Base-by-base conservation (phyloP, 1,139 yeast species). In the Yamadazyma kanchanaburiensis region DNA sequence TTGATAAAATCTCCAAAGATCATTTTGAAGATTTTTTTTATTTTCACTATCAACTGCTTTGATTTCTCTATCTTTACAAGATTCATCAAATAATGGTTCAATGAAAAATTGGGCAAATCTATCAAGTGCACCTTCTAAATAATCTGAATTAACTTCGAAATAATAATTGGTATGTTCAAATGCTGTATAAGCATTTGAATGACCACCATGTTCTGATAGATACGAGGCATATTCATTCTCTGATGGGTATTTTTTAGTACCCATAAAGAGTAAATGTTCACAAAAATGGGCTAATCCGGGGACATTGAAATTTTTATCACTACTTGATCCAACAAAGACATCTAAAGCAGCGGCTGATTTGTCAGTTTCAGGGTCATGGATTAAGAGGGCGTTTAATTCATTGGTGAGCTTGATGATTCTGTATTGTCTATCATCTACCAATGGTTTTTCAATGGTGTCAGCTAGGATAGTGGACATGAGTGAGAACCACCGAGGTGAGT, bases 251-350 rank as follows among this genome's bases (percentile, higher is more conserved):
- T 88, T 89, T 44, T 75, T 69, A 4, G 97, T 89, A n/a, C 98
- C 98, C 96, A 91, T 87, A 55, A 91, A 91, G 38, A 91, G 65
- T 43, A 91, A 67, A 58, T 91, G 98, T 60, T 91, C 98, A 59
- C 96, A 88, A 56, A 91, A 91, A 58, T 91, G 98, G 3, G 98
- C 98, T 39, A 91, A 64, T 1, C 98, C 98, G 3, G 89, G 82
- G 18, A 87, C 56, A 17, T 70, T 64, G 39, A 58, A 68, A 30
- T 71, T 67, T 12, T 85, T 86, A 50, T 91, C 97, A 30, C 84
- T 75, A 53, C 82, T 85, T 4, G 96, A 74, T 12, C 98, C 98
- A 15, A 88, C 91, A 46, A 85, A 78, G 20, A 91, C 97, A 50
- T 87, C 96, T 35, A 91, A 60, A 0, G 97, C 83, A 1, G 97